These are phyloP conservation scores for Amoeboaphelidium protococcarum DNA, from an alignment of 371 early-diverging fungal genomes.

Conservation along the genomic window DNA sequence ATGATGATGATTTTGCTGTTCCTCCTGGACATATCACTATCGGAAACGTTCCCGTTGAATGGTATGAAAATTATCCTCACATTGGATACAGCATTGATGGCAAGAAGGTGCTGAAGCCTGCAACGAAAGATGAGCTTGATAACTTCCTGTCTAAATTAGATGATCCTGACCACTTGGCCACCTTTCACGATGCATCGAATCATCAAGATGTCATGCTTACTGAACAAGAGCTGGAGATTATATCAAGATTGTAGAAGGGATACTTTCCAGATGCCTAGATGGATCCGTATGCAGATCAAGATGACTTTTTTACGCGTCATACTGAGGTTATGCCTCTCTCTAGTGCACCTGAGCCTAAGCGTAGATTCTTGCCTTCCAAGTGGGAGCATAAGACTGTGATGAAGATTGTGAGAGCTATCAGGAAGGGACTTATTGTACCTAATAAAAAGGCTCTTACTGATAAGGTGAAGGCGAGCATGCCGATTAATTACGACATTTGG, in stretches of 20 bases:
- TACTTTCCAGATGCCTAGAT: slow-evolving; percentile 50
- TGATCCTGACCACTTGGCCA: slow-evolving; percentile 63
- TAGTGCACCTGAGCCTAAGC: slow-evolving; percentile 72
- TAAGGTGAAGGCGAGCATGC: slow-evolving; percentile 13
- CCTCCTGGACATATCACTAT: slow-evolving; percentile 17
- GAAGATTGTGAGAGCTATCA: slow-evolving; percentile 84
- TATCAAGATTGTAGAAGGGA: slow-evolving; percentile 52
- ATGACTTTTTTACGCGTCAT: slow-evolving; percentile 39
- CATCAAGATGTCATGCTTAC: slow-evolving; percentile 53
- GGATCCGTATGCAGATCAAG: slow-evolving; percentile 43
- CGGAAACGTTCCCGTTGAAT: slow-evolving; percentile 80
- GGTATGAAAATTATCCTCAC: slow-evolving; percentile 86
- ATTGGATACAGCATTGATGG: slow-evolving; percentile 87
- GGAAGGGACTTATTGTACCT: slow-evolving; percentile 50
- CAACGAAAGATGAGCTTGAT: slow-evolving; percentile 57
- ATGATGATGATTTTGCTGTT: not conserved
- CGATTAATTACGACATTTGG: slow-evolving; percentile 61
- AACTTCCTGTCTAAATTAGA: slow-evolving; percentile 71
- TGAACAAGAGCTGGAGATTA: slow-evolving; percentile 66
- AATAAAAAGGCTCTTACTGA: slow-evolving; percentile 7
- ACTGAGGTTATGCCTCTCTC: slow-evolving; percentile 45
- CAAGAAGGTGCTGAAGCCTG: slow-evolving; percentile 61
- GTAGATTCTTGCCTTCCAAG: slow-evolving; percentile 78
- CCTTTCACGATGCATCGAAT: slow-evolving; percentile 48
- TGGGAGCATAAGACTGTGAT: slow-evolving; percentile 64